phyloP scores from a whole-genome alignment of 2,329 filamentous ascomycete genomes.

The Bipolaris gigantea region DNA sequence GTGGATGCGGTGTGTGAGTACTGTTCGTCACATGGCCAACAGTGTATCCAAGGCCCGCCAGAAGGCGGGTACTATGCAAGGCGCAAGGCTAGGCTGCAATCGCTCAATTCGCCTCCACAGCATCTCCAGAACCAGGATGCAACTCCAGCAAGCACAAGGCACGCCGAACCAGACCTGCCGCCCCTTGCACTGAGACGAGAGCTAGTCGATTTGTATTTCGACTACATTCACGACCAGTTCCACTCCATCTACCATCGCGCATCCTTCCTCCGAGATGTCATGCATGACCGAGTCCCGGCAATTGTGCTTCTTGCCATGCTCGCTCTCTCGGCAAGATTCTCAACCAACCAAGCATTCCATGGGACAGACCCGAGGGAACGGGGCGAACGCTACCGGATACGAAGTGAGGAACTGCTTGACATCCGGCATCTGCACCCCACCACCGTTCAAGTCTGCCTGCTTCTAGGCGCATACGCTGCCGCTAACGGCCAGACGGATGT shows the following conservation, averaged over 20 bases:
- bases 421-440: constrained; percentile 21
- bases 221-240: constrained; percentile 32
- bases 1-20: constrained; percentile 22
- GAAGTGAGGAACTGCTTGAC: constrained; percentile 23
- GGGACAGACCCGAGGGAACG: constrained; percentile 20
- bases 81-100: constrained; percentile 22
- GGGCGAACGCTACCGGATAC: constrained; percentile 20
- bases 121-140: not conserved
- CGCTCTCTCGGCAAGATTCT: constrained; percentile 27
- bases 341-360: constrained; percentile 16
- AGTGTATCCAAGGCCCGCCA: constrained; percentile 25
- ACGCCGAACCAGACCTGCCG: constrained; percentile 14
- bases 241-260: constrained; percentile 28
- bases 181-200: constrained; percentile 20
- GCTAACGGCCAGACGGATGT: constrained; percentile 28
- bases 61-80: constrained; percentile 31
- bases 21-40: constrained; percentile 23
- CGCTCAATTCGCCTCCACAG: constrained; percentile 9
- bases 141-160: constrained; percentile 4
- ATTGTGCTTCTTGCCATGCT: constrained; percentile 27
- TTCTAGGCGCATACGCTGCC: constrained; percentile 28
- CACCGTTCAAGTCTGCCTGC: constrained; percentile 24
- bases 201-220: constrained; percentile 26
- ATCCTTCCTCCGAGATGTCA: constrained; percentile 25
- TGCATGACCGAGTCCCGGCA: constrained; percentile 16